Conservation (phyloP, 2,329 filamentous ascomycete species). For the Penicillium sp. region DNA sequence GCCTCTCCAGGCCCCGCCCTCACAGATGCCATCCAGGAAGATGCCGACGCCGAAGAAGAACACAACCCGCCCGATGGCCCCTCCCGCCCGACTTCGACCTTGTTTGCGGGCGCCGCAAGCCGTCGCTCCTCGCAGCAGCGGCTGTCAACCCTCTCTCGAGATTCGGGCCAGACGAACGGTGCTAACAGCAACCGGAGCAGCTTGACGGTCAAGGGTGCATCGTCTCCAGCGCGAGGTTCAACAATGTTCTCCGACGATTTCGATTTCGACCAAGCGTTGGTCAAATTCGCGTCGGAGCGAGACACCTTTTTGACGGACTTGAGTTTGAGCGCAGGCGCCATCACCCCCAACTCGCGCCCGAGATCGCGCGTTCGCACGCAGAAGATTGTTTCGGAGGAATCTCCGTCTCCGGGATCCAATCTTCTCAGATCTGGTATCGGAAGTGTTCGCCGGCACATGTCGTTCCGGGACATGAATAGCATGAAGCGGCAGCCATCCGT, state of each 20-base stretch:
- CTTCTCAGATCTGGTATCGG: conserved; percentile 64
- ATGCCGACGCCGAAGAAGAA: conserved; percentile 56
- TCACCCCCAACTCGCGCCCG: conserved; percentile 62
- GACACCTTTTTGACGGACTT: conserved; percentile 92
- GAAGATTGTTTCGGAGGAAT: conserved; percentile 74
- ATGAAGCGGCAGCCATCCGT: conserved; percentile 79
- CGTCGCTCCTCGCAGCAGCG: conserved; percentile 43
- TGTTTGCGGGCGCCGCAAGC: conserved; percentile 21
- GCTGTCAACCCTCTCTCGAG: conserved; percentile 50
- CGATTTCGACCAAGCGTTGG: conserved; percentile 88
- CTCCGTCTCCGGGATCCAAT: conserved; percentile 38
- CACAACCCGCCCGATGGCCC: conserved; percentile 29
- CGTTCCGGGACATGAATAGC: conserved; percentile 92
- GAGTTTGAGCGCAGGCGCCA: conserved; percentile 79
- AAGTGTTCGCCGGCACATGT: conserved; percentile 88
- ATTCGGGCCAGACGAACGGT: conserved; percentile 45
- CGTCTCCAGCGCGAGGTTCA: conserved; percentile 34
- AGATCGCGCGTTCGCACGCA: conserved; percentile 78
- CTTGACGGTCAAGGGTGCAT: conserved; percentile 55
- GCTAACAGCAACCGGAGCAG: conserved; percentile 64
- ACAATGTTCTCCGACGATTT: conserved; percentile 60
- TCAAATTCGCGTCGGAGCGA: conserved; percentile 93
- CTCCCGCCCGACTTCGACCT: conserved; percentile 42
- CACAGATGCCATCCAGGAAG: conserved; percentile 61
- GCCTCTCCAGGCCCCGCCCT: conserved; percentile 41